These are phyloP conservation scores for Bipolaris gigantea DNA, from an alignment of 2,329 filamentous ascomycete species.

Conservation along the genomic window DNA sequence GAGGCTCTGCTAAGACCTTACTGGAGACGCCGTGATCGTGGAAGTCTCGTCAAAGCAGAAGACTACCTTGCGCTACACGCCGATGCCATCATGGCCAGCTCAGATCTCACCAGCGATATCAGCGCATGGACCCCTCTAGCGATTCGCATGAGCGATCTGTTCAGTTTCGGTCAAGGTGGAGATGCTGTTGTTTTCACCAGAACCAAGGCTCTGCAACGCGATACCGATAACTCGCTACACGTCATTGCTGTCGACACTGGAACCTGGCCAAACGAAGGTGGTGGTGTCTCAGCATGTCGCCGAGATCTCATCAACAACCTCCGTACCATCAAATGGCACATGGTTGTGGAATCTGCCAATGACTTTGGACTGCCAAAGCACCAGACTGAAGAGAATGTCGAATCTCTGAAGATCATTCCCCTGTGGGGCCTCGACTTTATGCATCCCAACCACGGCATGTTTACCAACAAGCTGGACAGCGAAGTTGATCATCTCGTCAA, in stretches of 20 bases:
- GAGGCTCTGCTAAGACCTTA: conserved; percentile 43
- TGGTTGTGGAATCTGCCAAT: conserved; percentile 49
- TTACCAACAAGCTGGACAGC: conserved; percentile 47
- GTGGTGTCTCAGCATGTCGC: conserved; percentile 48
- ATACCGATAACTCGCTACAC: conserved; percentile 45
- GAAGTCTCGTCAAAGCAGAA: conserved; percentile 42
- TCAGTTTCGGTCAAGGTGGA: conserved; percentile 57
- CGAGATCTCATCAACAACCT: conserved; percentile 49
- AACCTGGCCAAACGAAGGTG: conserved; percentile 49
- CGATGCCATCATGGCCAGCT: conserved; percentile 56
- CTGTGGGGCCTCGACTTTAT: conserved; percentile 50
- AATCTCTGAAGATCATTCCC: conserved; percentile 48
- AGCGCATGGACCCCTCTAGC: conserved; percentile 57
- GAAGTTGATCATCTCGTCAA: conserved; percentile 43
- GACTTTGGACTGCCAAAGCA: conserved; percentile 49
- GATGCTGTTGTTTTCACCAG: conserved; percentile 56
- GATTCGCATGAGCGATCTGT: conserved; percentile 55
- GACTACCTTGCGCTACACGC: conserved; percentile 48
- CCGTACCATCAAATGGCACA: conserved; percentile 48
- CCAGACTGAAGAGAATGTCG: conserved; percentile 49
- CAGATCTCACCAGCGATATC: conserved; percentile 55
- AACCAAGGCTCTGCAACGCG: conserved; percentile 52
- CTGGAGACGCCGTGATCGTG: conserved; percentile 45
- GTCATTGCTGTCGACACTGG: conserved; percentile 48
- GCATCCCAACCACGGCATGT: conserved; percentile 47